phyloP scores from a whole-genome alignment of 2,329 filamentous ascomycete species.

The Pyrenochaeta sp. region DNA sequence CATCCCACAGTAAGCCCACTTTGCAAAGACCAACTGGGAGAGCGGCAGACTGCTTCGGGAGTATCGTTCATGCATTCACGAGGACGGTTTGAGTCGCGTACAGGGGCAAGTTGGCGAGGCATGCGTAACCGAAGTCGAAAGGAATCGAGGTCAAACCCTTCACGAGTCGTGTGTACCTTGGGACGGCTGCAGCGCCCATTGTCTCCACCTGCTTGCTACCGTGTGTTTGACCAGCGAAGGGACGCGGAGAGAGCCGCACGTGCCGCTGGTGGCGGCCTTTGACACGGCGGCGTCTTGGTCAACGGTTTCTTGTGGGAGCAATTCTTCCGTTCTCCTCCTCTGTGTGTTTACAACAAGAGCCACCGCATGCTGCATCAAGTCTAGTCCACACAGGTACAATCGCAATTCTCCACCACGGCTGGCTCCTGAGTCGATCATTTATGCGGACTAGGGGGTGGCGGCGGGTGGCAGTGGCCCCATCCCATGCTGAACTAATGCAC shows the following conservation, averaged over 20 bases:
- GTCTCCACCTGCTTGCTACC: conserved; percentile 9
- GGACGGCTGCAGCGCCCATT: neutral
- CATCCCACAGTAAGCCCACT: conserved; percentile 1
- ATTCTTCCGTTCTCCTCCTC: neutral
- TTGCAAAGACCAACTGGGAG: conserved; percentile 6
- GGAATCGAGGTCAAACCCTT: conserved; percentile 28
- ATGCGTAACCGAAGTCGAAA: conserved; percentile 30
- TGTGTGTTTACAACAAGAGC: neutral
- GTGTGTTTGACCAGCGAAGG: conserved; percentile 13
- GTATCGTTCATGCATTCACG: conserved; percentile 27
- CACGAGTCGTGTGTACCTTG: conserved; percentile 15
- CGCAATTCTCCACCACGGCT: neutral
- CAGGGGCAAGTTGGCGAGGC: conserved; percentile 19
- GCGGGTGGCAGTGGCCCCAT: neutral
- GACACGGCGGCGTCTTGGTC: conserved; percentile 24
- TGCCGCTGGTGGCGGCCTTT: conserved; percentile 21
- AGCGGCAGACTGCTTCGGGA: conserved; percentile 24
- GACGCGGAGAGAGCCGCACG: conserved; percentile 20
- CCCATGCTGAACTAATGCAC: neutral
- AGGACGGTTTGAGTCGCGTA: conserved; percentile 11
- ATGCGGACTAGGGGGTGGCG: neutral
- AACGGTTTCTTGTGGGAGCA: conserved; percentile 3
- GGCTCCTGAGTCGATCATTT: neutral
- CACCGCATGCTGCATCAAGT: neutral
- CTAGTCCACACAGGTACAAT: conserved; percentile 3